Base-by-base conservation (phyloP, 2,329 filamentous ascomycete genomes). In the Zymoseptoria ardabiliae region DNA sequence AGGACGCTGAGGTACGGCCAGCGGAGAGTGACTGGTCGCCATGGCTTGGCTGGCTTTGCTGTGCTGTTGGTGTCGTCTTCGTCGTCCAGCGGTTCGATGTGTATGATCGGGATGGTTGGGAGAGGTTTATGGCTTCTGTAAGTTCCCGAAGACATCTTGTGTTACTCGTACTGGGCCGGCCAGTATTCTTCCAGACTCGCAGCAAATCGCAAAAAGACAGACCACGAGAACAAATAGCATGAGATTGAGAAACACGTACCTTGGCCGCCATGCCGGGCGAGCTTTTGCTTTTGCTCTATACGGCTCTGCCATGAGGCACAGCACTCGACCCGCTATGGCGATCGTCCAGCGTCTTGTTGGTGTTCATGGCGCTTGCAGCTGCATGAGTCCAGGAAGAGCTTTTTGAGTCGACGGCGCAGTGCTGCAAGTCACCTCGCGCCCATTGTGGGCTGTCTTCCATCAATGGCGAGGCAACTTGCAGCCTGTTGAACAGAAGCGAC, bases 11-110 rank as follows among this genome's bases (percentile, higher is more conserved):
- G 70, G 0, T 80, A 73, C 0, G 75, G 69, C 0, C 68, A 66
- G 52, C 68, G 67, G 2, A 78, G 62, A 0, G 75, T 75, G 2
- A 68, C 17, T 0, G 76, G 76, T 28, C 72, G 77, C 77, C 76
- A 79, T 54, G 58, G 20, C 45, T 50, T 57, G 52, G 28, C 25
- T 52, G n/a, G 28, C 51, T 30, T 53, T 17, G 30, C 13, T 53
- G 19, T 9, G 6, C 6, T 17, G 6, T 17, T 53, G 21, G 21
- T 25, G 2, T 53, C 50, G 3, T 23, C 22, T 22, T 17, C 50
- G 21, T 28, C 21, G 5, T 50, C 49, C n/a, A 50, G 50, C 21
- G 25, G 22, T 25, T 53, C 50, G 50, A 21, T 11, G 21, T 22
- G 49, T 50, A 50, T 11, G n/a, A 50, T 50, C 9, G 50, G 50